Percentiles rank a stretch among this genome's conserved stretches.
These are phyloP conservation scores for Boechera retrofracta DNA, from an alignment of 345 rosid species.

Conservation along the genomic window DNA sequence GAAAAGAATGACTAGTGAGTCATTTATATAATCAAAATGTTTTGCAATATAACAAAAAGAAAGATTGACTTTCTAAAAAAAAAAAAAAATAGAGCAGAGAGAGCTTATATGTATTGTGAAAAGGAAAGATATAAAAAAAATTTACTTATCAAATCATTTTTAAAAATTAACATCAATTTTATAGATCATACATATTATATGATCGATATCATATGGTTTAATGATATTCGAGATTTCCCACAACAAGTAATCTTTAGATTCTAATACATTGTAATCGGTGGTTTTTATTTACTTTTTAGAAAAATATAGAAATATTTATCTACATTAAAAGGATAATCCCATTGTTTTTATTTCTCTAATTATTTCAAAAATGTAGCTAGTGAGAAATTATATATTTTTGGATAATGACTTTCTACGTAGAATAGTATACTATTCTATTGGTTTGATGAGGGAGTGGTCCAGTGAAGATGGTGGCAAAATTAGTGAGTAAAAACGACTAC, in stretches of 20 bases:
- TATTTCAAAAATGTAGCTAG: neutral
- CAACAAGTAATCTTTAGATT: neutral
- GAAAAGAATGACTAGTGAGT: constrained; percentile 18
- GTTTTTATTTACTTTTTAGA: neutral
- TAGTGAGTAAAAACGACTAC: constrained; percentile 21
- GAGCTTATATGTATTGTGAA: neutral
- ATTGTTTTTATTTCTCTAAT: neutral
- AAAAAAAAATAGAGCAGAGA: neutral
- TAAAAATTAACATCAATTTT: neutral
- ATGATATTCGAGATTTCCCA: neutral
- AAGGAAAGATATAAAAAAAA: neutral
- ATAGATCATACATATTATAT: neutral
- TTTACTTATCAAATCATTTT: neutral
- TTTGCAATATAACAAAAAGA: neutral
- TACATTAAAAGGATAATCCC: neutral
- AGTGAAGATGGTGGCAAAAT: constrained; percentile 34
- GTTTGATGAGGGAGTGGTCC: constrained; percentile 29
- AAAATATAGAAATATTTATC: neutral
- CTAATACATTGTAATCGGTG: neutral
- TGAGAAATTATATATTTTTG: neutral
- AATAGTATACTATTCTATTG: constrained; percentile 31
- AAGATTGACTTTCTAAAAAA: no score
- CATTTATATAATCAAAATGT: constrained; percentile 7
- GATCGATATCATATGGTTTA: neutral
- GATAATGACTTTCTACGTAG: constrained; percentile 18